Base-by-base conservation (phyloP, 768 basidiomycete species). In the Vararia minispora region DNA sequence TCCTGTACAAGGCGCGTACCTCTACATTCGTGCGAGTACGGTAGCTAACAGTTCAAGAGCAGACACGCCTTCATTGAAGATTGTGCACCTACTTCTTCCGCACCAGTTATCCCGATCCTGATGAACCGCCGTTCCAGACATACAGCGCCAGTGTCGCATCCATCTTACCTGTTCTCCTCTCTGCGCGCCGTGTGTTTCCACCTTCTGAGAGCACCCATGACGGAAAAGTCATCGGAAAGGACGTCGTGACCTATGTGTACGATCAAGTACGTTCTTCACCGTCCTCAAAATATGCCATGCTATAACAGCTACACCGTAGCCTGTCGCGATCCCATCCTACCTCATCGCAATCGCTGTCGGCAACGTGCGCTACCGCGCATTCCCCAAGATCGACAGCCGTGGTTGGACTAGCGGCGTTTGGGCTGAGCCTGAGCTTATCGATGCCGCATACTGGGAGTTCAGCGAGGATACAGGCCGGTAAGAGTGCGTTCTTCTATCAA, bases 341-440 rank as follows among this genome's bases (percentile, higher is more conserved):
- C 65, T 97, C n/a, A 69, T 97, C 34, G 94, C 94, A 2, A 80
- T 97, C 37, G 92, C 92, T 0, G 69, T 74, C 0, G 92, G 91
- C 1, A 81, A 94, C 52, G 60, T 95, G 3, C 68, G 64, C 16
- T 92, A 91, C 58, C 73, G 65, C 9, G 51, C 74, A 0, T 88
- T 91, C 54, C 60, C 69, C 3, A 58, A 62, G 23, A 59, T 69
- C 8, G 58, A 71, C 25, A 83, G 77, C 13, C 79, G 72, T 47
- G 52, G 64, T n/a, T 89, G 94, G 86, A 77, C 62, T 12, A 78
- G 69, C 11, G 92, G 92, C 1, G 71, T 91, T 4, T 97, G 92
- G 92, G 77, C 89, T 1, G 90, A 97, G 59, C 90, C 90, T 0
- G 76, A 81, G 48, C 55, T 80, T 22, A 71, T 95, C 42, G 78